Base-by-base conservation (phyloP, 2,329 filamentous ascomycete genomes). In the Penicillium sp. region DNA sequence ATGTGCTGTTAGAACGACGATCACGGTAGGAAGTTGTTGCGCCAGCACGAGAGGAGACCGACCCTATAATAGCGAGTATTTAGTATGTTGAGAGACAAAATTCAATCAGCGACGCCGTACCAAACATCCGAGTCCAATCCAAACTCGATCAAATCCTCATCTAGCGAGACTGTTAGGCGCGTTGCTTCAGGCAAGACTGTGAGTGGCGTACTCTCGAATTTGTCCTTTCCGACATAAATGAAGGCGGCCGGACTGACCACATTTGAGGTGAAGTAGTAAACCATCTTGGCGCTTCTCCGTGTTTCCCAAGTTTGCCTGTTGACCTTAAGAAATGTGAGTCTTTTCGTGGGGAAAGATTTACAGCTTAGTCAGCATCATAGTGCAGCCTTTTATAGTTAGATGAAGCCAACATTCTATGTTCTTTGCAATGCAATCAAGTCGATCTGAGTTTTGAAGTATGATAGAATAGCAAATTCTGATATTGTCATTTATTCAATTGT, bases 191-290 rank as follows among this genome's bases (percentile, higher is more conserved):
- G 41, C 48, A 49, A 48, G 35, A 53, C 31, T 63, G 35, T 48
- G 19, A 21, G 35, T 45, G 49, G 65, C 88, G 71, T 82, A 97
- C 95, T 99, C 81, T 99, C 95, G 68, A 95, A 93, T 79, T 99
- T 99, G 82, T 99, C 95, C 77, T 98, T 99, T 76, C 95, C 95
- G 58, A 97, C 91, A 74, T 99, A 99, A 70, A 99, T 87, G 73
- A 89, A 93, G 43, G 91, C 93, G 31, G 91, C 74, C 2, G 95
- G 93, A 13, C 87, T 83, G 39, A 96, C 91, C 43, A 87, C 86
- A 60, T 85, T 93, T 26, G 93, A 98, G 1, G 87, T 95, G 75
- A 95, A 98, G 76, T 98, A 98, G 79, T 90, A 96, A 47, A 99
- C 95, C 95, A 99, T 96, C 26, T 19, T 14, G 49, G 45, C 46